Base-by-base conservation (phyloP, 345 rosid genomes). In the Limnanthes douglasii region DNA sequence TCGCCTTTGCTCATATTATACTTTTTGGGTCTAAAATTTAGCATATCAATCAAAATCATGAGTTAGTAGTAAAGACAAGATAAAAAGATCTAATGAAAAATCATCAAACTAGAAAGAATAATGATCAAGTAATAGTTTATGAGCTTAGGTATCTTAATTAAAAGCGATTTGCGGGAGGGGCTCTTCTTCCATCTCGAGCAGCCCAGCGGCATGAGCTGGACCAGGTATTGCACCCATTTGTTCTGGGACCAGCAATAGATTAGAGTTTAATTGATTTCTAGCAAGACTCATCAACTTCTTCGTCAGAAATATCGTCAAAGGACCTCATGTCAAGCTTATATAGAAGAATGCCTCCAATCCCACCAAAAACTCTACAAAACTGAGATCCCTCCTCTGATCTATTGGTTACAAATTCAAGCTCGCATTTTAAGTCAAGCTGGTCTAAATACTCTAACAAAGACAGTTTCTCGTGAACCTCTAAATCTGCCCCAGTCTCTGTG, bases 331-430 rank as follows among this genome's bases (percentile, higher is more conserved):
- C 61, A 6, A 54, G 51, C 21, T 50, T 54, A 54, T 53, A 48
- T 11, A 51, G 51, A 14, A 56, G 68, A 33, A 61, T 56, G 15
- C 57, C 57, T 3, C 71, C 62, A 9, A 51, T 50, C 12, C 69
- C 65, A 40, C 61, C 65, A 46, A 49, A 59, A 4, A 52, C 65
- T 15, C 37, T 42, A 49, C 65, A 64, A 37, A 64, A 54, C 30
- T 43, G 46, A 5, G 59, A 51, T 25, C 65, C 59, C 37, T 59
- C 59, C 18, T 54, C 43, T 11, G 69, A 48, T 33, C 50, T 59
- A 35, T 65, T 41, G 7, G 66, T 56, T 13, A 65, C 63, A 39
- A 65, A 43, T 50, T 59, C 62, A 6, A 56, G 46, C 0, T 39
- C 31, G 45, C 66, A 60, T 2, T 54, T 54, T 18, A 51, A 44